phyloP scores from a whole-genome alignment of 106 monocot species.

The Triglochin maritima region DNA sequence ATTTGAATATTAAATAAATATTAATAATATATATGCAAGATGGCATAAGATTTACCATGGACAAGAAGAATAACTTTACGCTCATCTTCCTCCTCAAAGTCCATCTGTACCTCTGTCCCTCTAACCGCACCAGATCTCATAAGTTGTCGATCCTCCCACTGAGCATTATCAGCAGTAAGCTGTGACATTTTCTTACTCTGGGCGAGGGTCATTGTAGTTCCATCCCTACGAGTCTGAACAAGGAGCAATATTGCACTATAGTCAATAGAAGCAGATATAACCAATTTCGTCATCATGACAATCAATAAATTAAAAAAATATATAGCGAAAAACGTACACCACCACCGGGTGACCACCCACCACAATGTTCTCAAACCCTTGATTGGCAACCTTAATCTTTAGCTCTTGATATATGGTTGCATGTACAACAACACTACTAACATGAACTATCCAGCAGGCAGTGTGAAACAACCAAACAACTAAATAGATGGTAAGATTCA shows the following conservation, averaged over 20 bases:
- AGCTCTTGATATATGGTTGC: too few species aligned
- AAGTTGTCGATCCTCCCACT: constrained; percentile 96
- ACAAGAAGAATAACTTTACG: constrained; percentile 99
- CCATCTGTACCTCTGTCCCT: constrained; percentile 90
- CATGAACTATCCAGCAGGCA: too few species aligned
- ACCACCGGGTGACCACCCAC: too few species aligned
- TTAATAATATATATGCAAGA: background rate
- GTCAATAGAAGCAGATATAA: background rate
- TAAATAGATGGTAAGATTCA: too few species aligned
- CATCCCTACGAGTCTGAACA: constrained; percentile 74
- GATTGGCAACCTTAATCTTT: too few species aligned
- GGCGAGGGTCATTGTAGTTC: constrained; percentile 80
- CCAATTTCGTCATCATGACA: background rate
- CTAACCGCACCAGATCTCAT: constrained; percentile 94
- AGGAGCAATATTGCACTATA: constrained; percentile 5
- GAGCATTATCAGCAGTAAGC: constrained; percentile 94
- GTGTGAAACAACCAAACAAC: too few species aligned
- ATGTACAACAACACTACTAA: too few species aligned
- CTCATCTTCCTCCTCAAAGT: constrained; percentile 97
- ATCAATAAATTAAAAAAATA: background rate
- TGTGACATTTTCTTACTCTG: constrained; percentile 96
- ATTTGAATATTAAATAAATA: too few species aligned
- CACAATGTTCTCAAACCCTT: too few species aligned
- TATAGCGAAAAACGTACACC: background rate
- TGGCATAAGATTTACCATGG: constrained; percentile 53